phyloP scores from a whole-genome alignment of 2,329 filamentous ascomycete genomes.

The Pyrenochaeta sp. region DNA sequence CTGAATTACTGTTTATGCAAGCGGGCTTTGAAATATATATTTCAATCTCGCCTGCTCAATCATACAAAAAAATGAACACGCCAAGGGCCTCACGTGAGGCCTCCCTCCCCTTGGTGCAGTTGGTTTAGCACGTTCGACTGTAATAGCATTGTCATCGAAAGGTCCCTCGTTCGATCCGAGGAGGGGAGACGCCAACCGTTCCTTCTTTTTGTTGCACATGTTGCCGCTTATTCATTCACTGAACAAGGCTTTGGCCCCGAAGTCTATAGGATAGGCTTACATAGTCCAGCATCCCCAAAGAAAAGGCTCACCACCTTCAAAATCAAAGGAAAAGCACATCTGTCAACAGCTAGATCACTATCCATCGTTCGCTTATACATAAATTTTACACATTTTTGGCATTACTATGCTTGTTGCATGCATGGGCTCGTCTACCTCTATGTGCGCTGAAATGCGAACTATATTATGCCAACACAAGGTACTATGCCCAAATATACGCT shows the following conservation, averaged over 20 bases:
- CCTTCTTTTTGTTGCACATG: neutral
- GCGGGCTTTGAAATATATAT: neutral
- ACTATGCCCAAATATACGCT: neutral
- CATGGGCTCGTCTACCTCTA: constrained; percentile 5
- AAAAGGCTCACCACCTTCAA: too few species aligned
- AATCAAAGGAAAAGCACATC: too few species aligned
- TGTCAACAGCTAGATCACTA: neutral
- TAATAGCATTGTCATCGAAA: neutral
- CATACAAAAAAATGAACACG: neutral
- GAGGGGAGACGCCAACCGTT: neutral
- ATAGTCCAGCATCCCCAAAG: too few species aligned
- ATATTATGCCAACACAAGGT: neutral
- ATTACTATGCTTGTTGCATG: neutral
- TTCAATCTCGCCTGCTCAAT: neutral
- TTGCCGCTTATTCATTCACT: neutral
- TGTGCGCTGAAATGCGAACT: constrained; percentile 22
- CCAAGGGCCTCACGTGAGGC: neutral
- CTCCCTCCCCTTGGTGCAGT: neutral
- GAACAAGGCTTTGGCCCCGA: too few species aligned
- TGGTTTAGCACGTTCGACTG: neutral
- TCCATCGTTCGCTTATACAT: neutral
- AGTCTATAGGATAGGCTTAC: too few species aligned
- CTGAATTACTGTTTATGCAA: neutral
- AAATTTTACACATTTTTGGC: neutral
- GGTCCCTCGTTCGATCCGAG: neutral